Conservation (phyloP, 73 alveolate species). For the Tetrahymena malaccensis region DNA sequence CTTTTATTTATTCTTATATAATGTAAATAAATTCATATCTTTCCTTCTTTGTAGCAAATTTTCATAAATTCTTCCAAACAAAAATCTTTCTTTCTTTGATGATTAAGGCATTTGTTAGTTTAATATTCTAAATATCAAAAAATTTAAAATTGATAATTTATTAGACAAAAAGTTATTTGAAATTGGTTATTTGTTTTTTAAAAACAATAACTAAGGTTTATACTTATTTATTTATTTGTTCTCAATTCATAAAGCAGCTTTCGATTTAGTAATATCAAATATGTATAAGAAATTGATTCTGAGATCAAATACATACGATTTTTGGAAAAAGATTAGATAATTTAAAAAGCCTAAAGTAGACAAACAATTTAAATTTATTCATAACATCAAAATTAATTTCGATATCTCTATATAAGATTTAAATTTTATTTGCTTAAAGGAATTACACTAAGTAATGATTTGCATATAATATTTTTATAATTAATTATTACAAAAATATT, state of each 20-base stretch:
- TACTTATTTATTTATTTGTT: neutral
- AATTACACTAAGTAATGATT: too few species aligned
- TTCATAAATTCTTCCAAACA: too few species aligned
- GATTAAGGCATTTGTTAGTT: neutral
- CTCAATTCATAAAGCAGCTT: neutral
- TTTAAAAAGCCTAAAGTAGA: neutral
- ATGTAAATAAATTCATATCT: too few species aligned
- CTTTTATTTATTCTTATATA: neutral
- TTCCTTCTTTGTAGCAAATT: too few species aligned
- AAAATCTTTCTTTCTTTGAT: too few species aligned
- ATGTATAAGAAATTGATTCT: neutral
- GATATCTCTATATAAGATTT: neutral
- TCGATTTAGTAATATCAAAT: neutral
- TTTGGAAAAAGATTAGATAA: neutral
- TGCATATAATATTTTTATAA: neutral
- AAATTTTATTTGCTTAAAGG: neutral
- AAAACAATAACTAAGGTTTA: neutral
- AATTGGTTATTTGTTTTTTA: too few species aligned
- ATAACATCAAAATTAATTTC: neutral
- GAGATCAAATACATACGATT: neutral
- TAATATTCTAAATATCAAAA: neutral
- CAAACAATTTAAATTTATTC: neutral
- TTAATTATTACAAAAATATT: neutral
- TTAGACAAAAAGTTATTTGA: too few species aligned
- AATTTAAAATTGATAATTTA: too few species aligned